Evolutionary conservation across 169 alveolate genomes (phyloP), one percentile per base, ranked within the genome.

Genomic region (Plasmodium gaboni): DNA sequence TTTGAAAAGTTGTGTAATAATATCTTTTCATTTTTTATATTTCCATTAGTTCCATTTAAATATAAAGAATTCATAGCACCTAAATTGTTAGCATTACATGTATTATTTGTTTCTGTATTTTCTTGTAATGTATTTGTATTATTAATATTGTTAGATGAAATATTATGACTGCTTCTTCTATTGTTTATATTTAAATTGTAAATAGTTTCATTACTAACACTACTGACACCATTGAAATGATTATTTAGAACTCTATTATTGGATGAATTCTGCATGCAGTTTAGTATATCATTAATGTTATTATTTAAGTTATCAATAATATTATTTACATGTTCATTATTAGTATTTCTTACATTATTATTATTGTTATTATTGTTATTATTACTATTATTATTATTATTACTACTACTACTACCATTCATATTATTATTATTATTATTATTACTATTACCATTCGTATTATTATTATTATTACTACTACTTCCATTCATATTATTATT

Each of bases 141-240:
- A 67, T 50, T 69, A 78, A 64, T 78, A 59, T 78, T 78, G 64
- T 74, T 74, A 12, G 78, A 78, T 12, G 89, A 78, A 8, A 59
- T 78, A 32, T 63, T 78, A 13, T 74, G 74, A 17, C 78, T 78
- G 6, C 24, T 42, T 57, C 89, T 78, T 57, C 89, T 78, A 57
- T 65, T 78, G 2, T 70, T 17, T 26, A n/a, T 51, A n/a, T 78
- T 78, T 44, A 78, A 78, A 78, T 78, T 78, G 69, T 78, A 78
- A 24, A 78, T 78, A 5, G 89, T 78, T 51, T 78, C 89, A 78
- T 78, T 78, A 17, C 89, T 78, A 15, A 67, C 78, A 65, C 89
- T 78, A 44, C 70, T 78, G 10, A 78, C 32, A 28, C 78, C 89
- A 46, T 53, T 55, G 38, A 78, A 64, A 44, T 78, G 64, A 44